Percentiles rank a stretch among this genome's conserved stretches.
Evolutionary conservation across 2,329 filamentous ascomycete species (phyloP).

Genomic region (Metarhizium brunneum): DNA sequence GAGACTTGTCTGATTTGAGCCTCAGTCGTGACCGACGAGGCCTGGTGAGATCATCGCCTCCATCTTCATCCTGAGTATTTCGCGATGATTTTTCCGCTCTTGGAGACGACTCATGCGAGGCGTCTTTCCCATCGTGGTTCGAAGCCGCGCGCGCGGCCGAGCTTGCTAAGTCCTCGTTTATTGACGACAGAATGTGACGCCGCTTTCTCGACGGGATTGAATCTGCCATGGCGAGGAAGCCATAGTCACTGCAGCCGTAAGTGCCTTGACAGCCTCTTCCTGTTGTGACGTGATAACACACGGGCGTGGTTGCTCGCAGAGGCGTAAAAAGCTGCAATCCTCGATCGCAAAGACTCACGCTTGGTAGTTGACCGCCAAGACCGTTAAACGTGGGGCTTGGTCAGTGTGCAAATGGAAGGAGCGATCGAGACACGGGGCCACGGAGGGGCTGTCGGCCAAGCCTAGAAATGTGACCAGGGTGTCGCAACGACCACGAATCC

Average conservation of each 20-base stretch:
- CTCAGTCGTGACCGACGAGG: slow-evolving; percentile 3
- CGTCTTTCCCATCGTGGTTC: slow-evolving; percentile 14
- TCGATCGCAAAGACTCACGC: too few relatives aligned
- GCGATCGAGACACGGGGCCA: background rate
- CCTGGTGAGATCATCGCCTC: background rate
- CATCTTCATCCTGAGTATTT: slow-evolving; percentile 3
- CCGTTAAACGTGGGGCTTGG: background rate
- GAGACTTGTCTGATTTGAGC: slow-evolving; percentile 5
- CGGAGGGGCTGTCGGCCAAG: background rate
- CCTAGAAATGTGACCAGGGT: background rate
- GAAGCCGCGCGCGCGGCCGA: background rate
- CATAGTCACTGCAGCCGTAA: slow-evolving; percentile 8
- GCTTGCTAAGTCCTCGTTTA: slow-evolving; percentile 26
- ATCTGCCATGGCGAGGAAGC: slow-evolving; percentile 22
- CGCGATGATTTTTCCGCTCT: slow-evolving; percentile 3
- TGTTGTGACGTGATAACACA: background rate
- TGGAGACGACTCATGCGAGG: background rate
- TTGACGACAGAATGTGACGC: slow-evolving; percentile 40
- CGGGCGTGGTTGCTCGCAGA: too few relatives aligned
- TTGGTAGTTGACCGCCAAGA: background rate
- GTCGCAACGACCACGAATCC: background rate
- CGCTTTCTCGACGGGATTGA: slow-evolving; percentile 26
- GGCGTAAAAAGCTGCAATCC: too few relatives aligned
- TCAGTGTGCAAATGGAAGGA: background rate
- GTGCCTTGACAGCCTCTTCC: background rate